Percentiles rank a stretch among this genome's conserved stretches.
These are phyloP conservation scores for Aspergillus viridinutans DNA, from an alignment of 2,329 filamentous ascomycete species.

Conservation along the genomic window DNA sequence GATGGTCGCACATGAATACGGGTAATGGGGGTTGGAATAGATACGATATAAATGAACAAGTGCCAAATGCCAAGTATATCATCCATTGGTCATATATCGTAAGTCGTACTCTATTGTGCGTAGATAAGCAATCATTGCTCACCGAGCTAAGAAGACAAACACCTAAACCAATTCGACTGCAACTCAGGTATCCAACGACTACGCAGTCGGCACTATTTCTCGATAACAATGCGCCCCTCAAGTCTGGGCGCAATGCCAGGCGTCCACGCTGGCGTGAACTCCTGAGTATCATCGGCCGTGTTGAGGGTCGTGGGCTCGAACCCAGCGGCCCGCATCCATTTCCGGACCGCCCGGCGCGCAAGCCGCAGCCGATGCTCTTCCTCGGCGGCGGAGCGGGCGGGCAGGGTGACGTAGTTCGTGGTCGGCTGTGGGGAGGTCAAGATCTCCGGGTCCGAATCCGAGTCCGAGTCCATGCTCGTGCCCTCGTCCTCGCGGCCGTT, in stretches of 20 bases:
- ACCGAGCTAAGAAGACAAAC: neutral
- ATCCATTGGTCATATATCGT: neutral
- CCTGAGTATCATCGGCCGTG: constrained; percentile 52
- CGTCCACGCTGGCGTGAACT: constrained; percentile 68
- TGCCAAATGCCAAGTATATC: neutral
- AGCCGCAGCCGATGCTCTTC: constrained; percentile 57
- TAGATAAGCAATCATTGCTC: neutral
- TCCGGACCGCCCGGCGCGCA: constrained; percentile 64
- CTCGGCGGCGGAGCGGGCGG: constrained; percentile 41
- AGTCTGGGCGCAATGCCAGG: constrained; percentile 71
- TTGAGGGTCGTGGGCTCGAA: constrained; percentile 50
- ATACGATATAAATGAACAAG: too few species aligned
- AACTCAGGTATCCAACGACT: neutral
- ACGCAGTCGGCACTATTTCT: neutral
- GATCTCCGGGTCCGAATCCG: constrained; percentile 38
- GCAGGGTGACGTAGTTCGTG: constrained; percentile 37
- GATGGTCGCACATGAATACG: too few species aligned
- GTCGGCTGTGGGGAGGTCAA: constrained; percentile 30
- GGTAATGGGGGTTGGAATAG: too few species aligned
- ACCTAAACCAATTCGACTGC: neutral
- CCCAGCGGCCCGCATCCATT: constrained; percentile 68
- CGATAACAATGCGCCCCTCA: constrained; percentile 65
- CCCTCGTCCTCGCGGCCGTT: constrained; percentile 40
- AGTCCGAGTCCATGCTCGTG: constrained; percentile 40
- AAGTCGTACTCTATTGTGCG: neutral